Evolutionary conservation across 805 yeast species (phyloP), one percentile per base, ranked within the genome.

Genomic region (Starmerella ratchasimensis): DNA sequence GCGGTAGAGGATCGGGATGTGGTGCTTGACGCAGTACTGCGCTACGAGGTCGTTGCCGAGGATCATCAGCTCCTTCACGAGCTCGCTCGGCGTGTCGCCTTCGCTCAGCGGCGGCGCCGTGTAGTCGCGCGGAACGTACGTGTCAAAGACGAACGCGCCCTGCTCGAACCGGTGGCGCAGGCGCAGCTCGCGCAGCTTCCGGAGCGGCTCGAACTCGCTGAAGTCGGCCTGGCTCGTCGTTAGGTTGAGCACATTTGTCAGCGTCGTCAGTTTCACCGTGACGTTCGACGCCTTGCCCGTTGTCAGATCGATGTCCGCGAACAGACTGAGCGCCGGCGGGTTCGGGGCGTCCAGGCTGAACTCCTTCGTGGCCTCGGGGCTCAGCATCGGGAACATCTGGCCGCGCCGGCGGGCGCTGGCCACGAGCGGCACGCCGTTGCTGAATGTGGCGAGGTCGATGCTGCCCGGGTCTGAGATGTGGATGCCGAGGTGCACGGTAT

Each of bases 401-500:
- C 21, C 28, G 16, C 29, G 31, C 10, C 19, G 28, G 13, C 30
- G 31, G 1, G 39, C 42, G 7, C 38, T 34, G n/a, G 41, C 17
- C 11, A 35, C 29, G 14, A 33, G 25, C 10, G 39, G 37, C 21
- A 38, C 25, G 6, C 30, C 14, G 3, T 33, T 15, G 19, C 65
- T 58, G 14, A 76, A 62, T 18, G 74, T 45, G 2, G 50, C 45
- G 1, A 31, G 20, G 17, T 42, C 34, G 39, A 81, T 56, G 0
- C 94, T 76, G 0, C 82, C 65, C 0, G 96, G 96, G 55, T 88
- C 84, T 1, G 97, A 96, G 44, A 88, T 72, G 55, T 80, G 94
- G 2, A 83, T 65, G 22, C 76, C 69, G 4, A 86, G 47, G 11
- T 51, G 51, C 3, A 56, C 7, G 3, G 4, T 11, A 4, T 32